Evolutionary conservation across 345 rosid genomes (phyloP), one percentile per base, ranked within the genome.

Genomic region (Pseudoturritis turrita): DNA sequence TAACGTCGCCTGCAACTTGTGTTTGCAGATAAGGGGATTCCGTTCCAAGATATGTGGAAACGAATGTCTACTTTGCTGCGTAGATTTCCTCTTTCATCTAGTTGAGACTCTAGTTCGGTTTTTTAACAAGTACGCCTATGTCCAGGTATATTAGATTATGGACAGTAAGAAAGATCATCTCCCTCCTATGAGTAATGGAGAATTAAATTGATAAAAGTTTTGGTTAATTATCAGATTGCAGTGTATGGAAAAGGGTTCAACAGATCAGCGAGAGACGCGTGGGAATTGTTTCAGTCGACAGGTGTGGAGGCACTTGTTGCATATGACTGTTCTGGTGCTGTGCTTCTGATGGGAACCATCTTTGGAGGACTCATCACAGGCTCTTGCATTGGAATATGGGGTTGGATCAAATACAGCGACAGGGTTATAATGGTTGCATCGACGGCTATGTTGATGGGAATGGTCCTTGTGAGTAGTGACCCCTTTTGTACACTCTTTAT

Each of bases 71-170:
- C 92, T 95, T 63, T 95, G 99, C 82, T 95, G 96, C 15, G 93
- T 91, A 23, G 96, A 91, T 81, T 91, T 95, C 76, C 56, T 95
- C 35, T 95, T 95, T 77, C 85, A 95, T 79, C 86, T 91, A 13
- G 96, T 95, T 68, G 99, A 95, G 80, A 95, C 99, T 50, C 99
- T 95, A 72, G 99, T 91, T 68, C 91, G 99, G 15, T 95, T 91
- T 63, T 95, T 95, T 62, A 95, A 91, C 87, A 95, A 88, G 82
- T 95, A 95, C 60, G 99, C 96, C 1, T 91, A 84, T 74, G 97
- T 91, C 62, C 99, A 86, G 99, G 97, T 95, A 88, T 31, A 77
- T 31, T 29, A 35, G 14, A 74, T 28, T 33, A 2, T 46, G 7
- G 54, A 57, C 18, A 39, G 46, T 60, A 76, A 55, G 14, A n/a